phyloP scores from a whole-genome alignment of 2,329 filamentous ascomycete genomes.

The Talaromyces sp. region DNA sequence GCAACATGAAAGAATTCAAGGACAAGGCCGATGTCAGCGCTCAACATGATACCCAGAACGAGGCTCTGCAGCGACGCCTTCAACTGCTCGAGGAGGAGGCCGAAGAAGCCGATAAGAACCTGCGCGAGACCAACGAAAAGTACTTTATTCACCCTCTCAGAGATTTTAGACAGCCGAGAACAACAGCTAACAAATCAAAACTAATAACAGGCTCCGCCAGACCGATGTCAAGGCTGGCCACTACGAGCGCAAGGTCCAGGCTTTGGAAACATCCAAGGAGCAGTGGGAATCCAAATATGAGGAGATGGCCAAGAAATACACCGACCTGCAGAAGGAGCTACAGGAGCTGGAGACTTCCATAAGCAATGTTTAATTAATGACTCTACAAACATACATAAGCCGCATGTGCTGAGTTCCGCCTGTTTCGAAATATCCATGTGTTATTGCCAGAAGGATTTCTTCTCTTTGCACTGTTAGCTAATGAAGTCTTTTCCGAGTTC shows the following conservation, averaged over 20 bases:
- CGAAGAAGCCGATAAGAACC: conserved; percentile 90
- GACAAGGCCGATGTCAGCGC: conserved; percentile 74
- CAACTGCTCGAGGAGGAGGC: conserved; percentile 97
- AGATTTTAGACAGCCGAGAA: background rate
- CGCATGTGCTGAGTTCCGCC: conserved; percentile 13
- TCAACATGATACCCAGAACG: conserved; percentile 82
- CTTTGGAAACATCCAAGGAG: conserved; percentile 84
- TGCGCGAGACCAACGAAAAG: conserved; percentile 98
- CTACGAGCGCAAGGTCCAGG: conserved; percentile 98
- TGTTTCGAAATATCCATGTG: conserved; percentile 8
- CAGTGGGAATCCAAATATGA: conserved; percentile 98
- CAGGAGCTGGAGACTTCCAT: conserved; percentile 88
- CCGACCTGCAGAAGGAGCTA: conserved; percentile 77
- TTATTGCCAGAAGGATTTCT: conserved; percentile 2
- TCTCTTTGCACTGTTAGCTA: background rate
- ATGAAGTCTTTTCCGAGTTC: background rate
- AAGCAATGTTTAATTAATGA: conserved; percentile 71
- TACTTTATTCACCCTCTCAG: conserved; percentile 49
- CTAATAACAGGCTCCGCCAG: conserved; percentile 73
- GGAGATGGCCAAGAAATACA: conserved; percentile 91
- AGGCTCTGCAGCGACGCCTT: conserved; percentile 84
- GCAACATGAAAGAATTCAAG: conserved; percentile 79
- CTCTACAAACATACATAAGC: conserved; percentile 9
- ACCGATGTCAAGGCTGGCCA: conserved; percentile 99
- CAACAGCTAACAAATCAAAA: conserved; percentile 15